Base-by-base conservation (phyloP, 148 eudicot species). In the Rhododendron simsii region DNA sequence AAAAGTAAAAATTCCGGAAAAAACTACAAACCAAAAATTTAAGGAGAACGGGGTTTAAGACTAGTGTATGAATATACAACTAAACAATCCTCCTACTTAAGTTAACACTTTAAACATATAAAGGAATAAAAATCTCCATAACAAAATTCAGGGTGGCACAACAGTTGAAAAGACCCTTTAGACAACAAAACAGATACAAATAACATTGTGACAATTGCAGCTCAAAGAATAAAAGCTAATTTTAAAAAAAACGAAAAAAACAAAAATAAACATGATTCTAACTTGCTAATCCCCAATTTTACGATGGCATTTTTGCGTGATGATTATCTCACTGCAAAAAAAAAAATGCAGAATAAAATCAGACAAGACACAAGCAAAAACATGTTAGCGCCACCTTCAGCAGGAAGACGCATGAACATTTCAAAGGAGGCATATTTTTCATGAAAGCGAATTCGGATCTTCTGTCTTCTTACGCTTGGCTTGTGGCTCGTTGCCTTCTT, bases 391-490 rank as follows among this genome's bases (percentile, higher is more conserved):
- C 81, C 85, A 71, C 21, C 69, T 78, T 75, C 8, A 41, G 84
- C 28, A 59, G 77, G n/a, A 82, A 50, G 69, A 44, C 28, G 37
- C 48, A 81, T 69, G 61, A 75, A 81, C 63, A 71, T 74, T 33
- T 74, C 20, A 21, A 51, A 81, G 0, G 39, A 44, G 55, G 18
- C 63, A 79, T 84, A 35, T 55, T 86, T 63, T 80, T 89, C 90
- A 91, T 55, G 93, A 89, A 84, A 88, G 89, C 67, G 92, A 85
- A 85, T 90, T 47, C 45, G 91, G 57, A 21, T 91, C 93, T 50
- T 95, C 97, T 5, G 87, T 87, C 94, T 94, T 96, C 84, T 88
- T 94, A 88, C 98, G 98, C 91, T 96, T 95, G 84, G 91, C 93
- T 73, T 90, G 86, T 53, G 95, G 92, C 91, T 94, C 92, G 44